Percentiles rank a stretch among this genome's conserved stretches.
phyloP scores from a whole-genome alignment of 164 flowering plant genomes.

The Vitis labrusca region DNA sequence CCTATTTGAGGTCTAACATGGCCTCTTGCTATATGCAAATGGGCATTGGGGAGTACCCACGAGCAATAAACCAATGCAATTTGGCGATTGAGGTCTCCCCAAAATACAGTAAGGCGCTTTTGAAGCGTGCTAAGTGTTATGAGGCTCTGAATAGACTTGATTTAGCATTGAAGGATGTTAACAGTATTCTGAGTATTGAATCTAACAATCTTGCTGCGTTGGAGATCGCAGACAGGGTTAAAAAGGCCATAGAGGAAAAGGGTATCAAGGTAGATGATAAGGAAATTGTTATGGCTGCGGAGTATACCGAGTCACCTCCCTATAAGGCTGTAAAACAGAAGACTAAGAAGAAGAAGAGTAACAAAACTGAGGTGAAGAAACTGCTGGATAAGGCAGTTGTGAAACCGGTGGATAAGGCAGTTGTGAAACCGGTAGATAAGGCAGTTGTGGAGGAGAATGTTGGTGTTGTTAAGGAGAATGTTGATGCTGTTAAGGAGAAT shows the following conservation, averaged over 20 bases:
- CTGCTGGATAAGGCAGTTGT: conserved; percentile 8
- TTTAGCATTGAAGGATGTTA: conserved; percentile 44
- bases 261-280: conserved; percentile 34
- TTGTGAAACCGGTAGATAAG: conserved; percentile 10
- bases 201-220: conserved; percentile 37
- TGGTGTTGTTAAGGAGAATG: neutral
- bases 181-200: conserved; percentile 32
- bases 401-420: conserved; percentile 16
- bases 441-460: conserved; percentile 13
- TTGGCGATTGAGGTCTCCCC: conserved; percentile 44
- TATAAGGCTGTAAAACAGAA: conserved; percentile 26
- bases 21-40: conserved; percentile 52
- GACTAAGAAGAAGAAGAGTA: conserved; percentile 31
- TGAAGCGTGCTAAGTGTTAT: conserved; percentile 43
- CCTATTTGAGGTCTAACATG: conserved; percentile 41
- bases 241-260: conserved; percentile 29
- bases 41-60: conserved; percentile 49
- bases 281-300: conserved; percentile 16
- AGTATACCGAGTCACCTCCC: conserved; percentile 11
- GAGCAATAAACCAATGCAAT: conserved; percentile 45
- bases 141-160: conserved; percentile 44
- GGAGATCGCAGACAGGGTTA: conserved; percentile 36
- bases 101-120: conserved; percentile 40
- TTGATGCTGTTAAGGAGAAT: neutral
- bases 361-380: neutral